phyloP scores from a whole-genome alignment of 2,329 filamentous ascomycete species.

The Colletotrichum sp. region DNA sequence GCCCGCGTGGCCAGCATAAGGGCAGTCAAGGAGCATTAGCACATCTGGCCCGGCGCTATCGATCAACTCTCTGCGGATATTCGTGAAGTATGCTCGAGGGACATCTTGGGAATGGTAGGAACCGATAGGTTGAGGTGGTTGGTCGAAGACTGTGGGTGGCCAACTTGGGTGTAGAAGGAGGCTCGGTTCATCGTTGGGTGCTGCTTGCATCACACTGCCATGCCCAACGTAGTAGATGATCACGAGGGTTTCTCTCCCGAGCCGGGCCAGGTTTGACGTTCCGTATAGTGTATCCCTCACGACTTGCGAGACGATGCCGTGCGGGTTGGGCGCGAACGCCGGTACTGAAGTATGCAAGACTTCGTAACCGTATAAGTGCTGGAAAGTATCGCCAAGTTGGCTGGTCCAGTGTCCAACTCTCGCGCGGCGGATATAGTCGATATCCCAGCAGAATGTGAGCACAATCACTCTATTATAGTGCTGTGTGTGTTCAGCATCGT shows the following conservation, averaged over 20 bases:
- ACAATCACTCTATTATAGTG: not conserved
- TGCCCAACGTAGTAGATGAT: not conserved
- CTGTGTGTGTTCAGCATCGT: not conserved
- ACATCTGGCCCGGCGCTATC: not conserved
- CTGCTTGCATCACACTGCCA: not conserved
- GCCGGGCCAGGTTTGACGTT: not conserved
- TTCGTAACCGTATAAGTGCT: not conserved
- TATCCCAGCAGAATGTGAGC: not conserved
- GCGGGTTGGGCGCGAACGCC: not conserved
- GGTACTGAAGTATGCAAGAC: not conserved
- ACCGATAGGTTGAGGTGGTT: not conserved
- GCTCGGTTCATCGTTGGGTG: not conserved
- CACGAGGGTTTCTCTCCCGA: not conserved
- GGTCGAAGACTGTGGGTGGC: not conserved
- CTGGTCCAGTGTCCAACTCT: not conserved
- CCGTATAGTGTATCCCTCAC: not conserved
- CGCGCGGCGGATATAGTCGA: not conserved
- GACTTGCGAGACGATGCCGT: not conserved
- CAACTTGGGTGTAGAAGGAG: not conserved
- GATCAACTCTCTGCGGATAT: not conserved
- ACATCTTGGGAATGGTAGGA: not conserved
- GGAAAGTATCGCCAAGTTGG: not conserved
- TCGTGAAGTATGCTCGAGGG: not conserved
- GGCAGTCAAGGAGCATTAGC: not conserved
- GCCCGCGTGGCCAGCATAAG: rapidly evolving